phyloP scores from a whole-genome alignment of 2,329 filamentous ascomycete species.

The Xylariaceae sp. region DNA sequence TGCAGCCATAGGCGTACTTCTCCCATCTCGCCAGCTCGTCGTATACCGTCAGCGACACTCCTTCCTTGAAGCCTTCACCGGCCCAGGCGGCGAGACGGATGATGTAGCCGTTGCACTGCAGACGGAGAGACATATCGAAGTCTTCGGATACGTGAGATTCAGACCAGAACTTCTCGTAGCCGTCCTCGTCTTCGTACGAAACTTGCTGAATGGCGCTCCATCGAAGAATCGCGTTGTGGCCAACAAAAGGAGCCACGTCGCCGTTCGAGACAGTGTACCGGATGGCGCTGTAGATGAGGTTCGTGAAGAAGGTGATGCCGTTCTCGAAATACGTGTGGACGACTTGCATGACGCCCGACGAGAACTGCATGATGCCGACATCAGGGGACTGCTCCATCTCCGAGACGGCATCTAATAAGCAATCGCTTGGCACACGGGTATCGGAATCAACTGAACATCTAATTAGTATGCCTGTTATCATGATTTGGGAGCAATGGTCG shows the following conservation, averaged over 20 bases:
- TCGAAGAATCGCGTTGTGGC: conserved; percentile 69
- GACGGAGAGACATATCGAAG: conserved; percentile 68
- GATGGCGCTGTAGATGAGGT: conserved; percentile 70
- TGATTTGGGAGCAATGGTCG: neutral
- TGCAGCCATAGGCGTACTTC: conserved; percentile 68
- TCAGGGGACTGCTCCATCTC: conserved; percentile 68
- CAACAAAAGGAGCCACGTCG: conserved; percentile 70
- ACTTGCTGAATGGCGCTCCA: conserved; percentile 61
- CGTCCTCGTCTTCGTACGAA: conserved; percentile 51
- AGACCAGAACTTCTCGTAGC: conserved; percentile 66
- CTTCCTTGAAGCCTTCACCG: conserved; percentile 65
- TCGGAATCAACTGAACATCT: conserved; percentile 53
- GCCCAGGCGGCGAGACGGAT: conserved; percentile 66
- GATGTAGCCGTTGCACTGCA: conserved; percentile 63
- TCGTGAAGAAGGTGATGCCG: conserved; percentile 68
- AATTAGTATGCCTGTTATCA: conserved; percentile 5
- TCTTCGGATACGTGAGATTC: conserved; percentile 73
- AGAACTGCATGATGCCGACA: conserved; percentile 67
- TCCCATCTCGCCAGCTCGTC: conserved; percentile 69
- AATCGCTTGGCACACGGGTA: conserved; percentile 63
- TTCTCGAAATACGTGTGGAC: conserved; percentile 68
- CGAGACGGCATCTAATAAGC: conserved; percentile 61
- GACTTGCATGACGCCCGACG: conserved; percentile 73
- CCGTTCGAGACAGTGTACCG: conserved; percentile 65
- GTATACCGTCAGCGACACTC: conserved; percentile 67